Evolutionary conservation across 2,329 filamentous ascomycete genomes (phyloP).

Genomic region (Fonsecaea nubica): DNA sequence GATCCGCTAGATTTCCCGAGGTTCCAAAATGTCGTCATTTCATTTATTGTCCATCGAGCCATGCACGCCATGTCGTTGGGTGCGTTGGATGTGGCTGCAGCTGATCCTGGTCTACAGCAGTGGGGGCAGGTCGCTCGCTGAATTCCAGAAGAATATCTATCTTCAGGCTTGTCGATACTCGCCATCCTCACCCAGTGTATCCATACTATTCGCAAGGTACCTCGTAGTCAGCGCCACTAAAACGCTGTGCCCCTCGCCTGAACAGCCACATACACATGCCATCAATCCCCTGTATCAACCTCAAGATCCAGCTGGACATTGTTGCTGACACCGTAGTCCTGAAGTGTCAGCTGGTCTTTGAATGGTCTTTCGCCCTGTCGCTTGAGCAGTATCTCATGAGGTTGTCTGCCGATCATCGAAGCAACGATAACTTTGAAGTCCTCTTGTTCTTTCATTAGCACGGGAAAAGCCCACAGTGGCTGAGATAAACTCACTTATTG

Average conservation of each 20-base stretch:
- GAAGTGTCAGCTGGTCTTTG: conserved; percentile 84
- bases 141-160: neutral
- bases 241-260: neutral
- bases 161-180: neutral
- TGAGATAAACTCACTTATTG: conserved; percentile 61
- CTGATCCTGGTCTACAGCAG: neutral
- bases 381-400: conserved; percentile 90
- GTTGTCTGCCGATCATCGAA: conserved; percentile 83
- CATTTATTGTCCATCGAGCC: no score
- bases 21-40: conserved; percentile 26
- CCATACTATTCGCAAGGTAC: neutral
- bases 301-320: conserved; percentile 70
- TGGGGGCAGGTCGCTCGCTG: neutral
- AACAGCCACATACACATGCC: neutral
- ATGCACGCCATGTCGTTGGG: neutral
- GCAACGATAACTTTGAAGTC: conserved; percentile 93
- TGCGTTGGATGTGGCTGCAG: neutral
- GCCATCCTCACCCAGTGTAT: neutral
- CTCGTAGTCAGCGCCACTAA: neutral
- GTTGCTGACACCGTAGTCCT: conserved; percentile 93
- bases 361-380: conserved; percentile 91
- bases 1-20: conserved; percentile 21
- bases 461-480: neutral
- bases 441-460: conserved; percentile 50
- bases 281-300: conserved; percentile 56